Conservation (phyloP, 208 protist genomes). For the Trypanosoma boissoni region DNA sequence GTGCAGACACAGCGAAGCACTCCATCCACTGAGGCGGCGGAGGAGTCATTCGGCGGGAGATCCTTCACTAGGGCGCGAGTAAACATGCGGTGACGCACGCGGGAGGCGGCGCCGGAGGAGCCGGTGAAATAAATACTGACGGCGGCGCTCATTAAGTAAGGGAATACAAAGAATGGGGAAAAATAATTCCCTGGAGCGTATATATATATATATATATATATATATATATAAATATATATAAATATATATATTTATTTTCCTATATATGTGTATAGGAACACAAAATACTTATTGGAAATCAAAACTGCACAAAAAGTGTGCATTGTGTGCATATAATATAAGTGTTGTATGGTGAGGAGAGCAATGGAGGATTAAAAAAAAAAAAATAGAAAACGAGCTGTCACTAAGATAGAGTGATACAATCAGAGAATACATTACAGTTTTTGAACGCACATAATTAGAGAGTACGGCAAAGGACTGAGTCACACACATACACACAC, state of each 20-base stretch:
- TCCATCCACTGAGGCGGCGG: slow-evolving; percentile 33
- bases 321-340: too few species aligned
- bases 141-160: slow-evolving; percentile 1
- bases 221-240: slow-evolving; percentile 13
- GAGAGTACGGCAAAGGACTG: background rate
- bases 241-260: slow-evolving; percentile 2
- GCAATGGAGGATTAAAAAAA: slow-evolving; percentile 1
- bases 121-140: slow-evolving; percentile 9
- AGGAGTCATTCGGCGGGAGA: background rate
- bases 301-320: too few species aligned
- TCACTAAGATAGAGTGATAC: too few species aligned
- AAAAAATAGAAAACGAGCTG: background rate
- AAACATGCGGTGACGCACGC: slow-evolving; percentile 46
- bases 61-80: slow-evolving; percentile 59
- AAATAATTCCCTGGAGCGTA: background rate
- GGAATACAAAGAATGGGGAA: background rate
- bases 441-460: background rate
- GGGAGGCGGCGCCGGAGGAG: slow-evolving; percentile 17
- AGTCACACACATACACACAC: background rate
- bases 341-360: too few species aligned
- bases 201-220: slow-evolving; percentile 6
- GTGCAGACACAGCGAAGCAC: slow-evolving; percentile 72
- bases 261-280: slow-evolving; percentile 16
- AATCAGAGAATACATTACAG: too few species aligned
- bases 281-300: slow-evolving; percentile 4